Base-by-base conservation (phyloP, 2,329 filamentous ascomycete genomes). In the Davidsoniella eucalypti region DNA sequence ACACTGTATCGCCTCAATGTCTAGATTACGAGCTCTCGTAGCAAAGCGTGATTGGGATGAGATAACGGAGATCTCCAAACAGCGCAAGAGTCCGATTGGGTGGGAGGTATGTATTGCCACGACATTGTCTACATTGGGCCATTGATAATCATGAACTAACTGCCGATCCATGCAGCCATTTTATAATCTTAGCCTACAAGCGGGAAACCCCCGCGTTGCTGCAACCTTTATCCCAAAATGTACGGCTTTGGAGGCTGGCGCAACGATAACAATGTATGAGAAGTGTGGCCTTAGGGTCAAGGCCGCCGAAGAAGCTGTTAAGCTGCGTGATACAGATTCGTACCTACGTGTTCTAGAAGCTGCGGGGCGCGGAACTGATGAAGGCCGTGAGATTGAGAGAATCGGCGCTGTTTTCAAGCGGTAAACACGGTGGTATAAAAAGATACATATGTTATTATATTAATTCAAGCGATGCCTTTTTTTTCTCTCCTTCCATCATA, bases 11-110 rank as follows among this genome's bases (percentile, higher is more conserved):
- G 21, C 5, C 21, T 23, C 4, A 23, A 23, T 23, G 21, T 23
- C 17, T 52, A 82, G 87, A 55, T 72, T 98, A 25, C 79, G 90
- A 58, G 92, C 88, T 0, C 73, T 96, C 47, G 87, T 98, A 2
- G 84, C 85, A 14, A 87, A 87, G 62, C 76, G 92, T 50, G 85
- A 94, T 61, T 98, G 88, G 87, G 80, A 77, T 47, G 90, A 95
- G 62, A 75, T 98, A 52, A 88, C 96, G 63, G 88, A 95, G 57
- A 76, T 87, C 57, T 76, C 78, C 36, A 84, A 81, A 61, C 75
- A 72, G 60, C 77, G 84, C 60, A 94, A 88, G 64, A 92, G 84
- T 52, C 86, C 90, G 0, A 96, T 98, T 61, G 90, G 90, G 9
- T 98, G 92, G 92, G 87, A 94, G 76, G 84, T 87, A 65, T 70